These are phyloP conservation scores for Cyberlindnera japonica DNA, from an alignment of 805 yeast species.

Conservation along the genomic window DNA sequence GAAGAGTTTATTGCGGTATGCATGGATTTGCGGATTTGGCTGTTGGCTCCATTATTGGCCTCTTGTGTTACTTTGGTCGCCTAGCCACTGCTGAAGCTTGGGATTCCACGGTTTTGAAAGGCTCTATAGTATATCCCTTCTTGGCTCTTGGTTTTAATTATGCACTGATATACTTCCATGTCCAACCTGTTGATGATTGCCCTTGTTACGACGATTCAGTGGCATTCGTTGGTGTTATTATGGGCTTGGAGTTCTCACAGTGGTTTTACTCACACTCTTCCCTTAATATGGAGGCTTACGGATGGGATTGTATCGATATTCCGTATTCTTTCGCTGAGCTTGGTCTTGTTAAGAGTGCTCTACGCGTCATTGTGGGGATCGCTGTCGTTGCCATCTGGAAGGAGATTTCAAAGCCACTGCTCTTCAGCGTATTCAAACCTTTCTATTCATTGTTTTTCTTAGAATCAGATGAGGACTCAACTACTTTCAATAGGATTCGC, in stretches of 20 bases:
- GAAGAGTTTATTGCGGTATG: slow-evolving; percentile 95
- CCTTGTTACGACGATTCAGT: slow-evolving; percentile 96
- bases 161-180: slow-evolving; percentile 60
- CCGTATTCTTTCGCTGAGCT: slow-evolving; percentile 39
- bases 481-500: slow-evolving; percentile 24
- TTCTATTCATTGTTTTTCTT: slow-evolving; percentile 35
- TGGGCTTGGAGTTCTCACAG: slow-evolving; percentile 59
- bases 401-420: slow-evolving; percentile 59
- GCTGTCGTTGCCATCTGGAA: slow-evolving; percentile 69
- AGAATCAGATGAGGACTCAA: slow-evolving; percentile 14
- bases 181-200: slow-evolving; percentile 86
- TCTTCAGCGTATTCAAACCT: slow-evolving; percentile 57
- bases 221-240: slow-evolving; percentile 83
- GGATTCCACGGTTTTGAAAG: slow-evolving; percentile 41
- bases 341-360: slow-evolving; percentile 39
- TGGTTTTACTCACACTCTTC: slow-evolving; percentile 26
- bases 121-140: slow-evolving; percentile 32
- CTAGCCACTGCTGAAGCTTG: slow-evolving; percentile 36
- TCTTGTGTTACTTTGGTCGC: slow-evolving; percentile 47
- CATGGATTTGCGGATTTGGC: slow-evolving; percentile 83
- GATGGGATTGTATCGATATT: slow-evolving; percentile 31
- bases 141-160: slow-evolving; percentile 39
- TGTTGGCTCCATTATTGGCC: slow-evolving; percentile 65
- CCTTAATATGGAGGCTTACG: slow-evolving; percentile 15
- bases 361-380: slow-evolving; percentile 62